These are phyloP conservation scores for Wickerhamiella kurtzmanii DNA, from an alignment of 805 yeast species.

Conservation along the genomic window DNA sequence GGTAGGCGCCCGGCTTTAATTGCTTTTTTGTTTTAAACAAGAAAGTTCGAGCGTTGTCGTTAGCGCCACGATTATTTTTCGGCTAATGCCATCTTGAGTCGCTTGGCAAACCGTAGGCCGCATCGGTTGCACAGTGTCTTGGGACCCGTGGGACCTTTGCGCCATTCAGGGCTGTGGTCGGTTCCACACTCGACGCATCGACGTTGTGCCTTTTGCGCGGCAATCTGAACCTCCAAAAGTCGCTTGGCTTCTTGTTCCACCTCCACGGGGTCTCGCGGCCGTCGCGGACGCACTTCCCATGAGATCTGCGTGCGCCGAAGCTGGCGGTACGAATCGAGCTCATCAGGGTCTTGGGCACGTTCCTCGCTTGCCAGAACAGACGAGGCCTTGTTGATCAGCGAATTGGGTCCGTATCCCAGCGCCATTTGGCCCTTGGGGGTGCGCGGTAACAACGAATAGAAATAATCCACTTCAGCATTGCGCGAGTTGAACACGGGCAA, in stretches of 20 bases:
- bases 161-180: constrained; percentile 79
- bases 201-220: constrained; percentile 1
- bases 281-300: constrained; percentile 7
- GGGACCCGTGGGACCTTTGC: constrained; percentile 76
- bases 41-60: no score
- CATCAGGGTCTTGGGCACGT: constrained; percentile 15
- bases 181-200: constrained; percentile 60
- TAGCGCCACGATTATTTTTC: background rate
- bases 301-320: constrained; percentile 12
- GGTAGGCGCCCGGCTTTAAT: no score
- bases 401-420: background rate
- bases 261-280: constrained; percentile 15
- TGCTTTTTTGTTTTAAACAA: no score
- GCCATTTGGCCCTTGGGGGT: background rate
- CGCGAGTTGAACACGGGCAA: constrained; percentile 13
- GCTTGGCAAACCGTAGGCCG: constrained; percentile 46
- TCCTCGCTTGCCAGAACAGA: constrained; percentile 14
- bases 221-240: constrained; percentile 3
- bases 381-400: background rate
- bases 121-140: constrained; percentile 85
- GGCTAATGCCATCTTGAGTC: constrained; percentile 8
- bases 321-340: constrained; percentile 14
- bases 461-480: constrained; percentile 14
- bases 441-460: constrained; percentile 16
- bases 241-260: constrained; percentile 12